Evolutionary conservation across 306 rosid genomes (phyloP).

Genomic region (Canavalia ensiformis): DNA sequence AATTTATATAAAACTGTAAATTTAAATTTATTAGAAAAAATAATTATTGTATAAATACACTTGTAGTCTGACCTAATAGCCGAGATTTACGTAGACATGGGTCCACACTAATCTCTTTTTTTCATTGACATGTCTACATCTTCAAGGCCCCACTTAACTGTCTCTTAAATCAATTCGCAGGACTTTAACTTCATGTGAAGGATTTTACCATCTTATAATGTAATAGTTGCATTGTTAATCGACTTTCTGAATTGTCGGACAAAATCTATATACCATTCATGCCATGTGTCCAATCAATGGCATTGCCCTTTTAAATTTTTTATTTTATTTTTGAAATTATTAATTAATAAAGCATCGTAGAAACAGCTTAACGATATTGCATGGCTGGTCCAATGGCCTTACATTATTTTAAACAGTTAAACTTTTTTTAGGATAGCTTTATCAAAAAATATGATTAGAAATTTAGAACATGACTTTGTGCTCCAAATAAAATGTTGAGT

Average conservation of each 20-base stretch:
- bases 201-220: neutral
- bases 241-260: neutral
- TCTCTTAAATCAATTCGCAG: slow-evolving; percentile 1
- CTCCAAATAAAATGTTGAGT: too few species aligned
- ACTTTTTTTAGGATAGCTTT: neutral
- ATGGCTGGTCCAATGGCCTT: neutral
- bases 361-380: neutral
- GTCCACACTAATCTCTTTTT: neutral
- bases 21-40: neutral
- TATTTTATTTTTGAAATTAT: neutral
- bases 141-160: neutral
- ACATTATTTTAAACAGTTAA: neutral
- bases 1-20: too few species aligned
- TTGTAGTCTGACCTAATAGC: neutral
- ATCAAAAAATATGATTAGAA: too few species aligned
- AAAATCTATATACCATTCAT: neutral
- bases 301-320: neutral
- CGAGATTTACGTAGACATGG: slow-evolving; percentile 14
- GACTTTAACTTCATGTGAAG: neutral
- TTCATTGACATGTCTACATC: neutral
- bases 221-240: neutral
- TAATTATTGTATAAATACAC: neutral
- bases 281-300: neutral
- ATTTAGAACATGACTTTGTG: too few species aligned
- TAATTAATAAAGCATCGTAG: neutral